phyloP scores from a whole-genome alignment of 306 rosid species.

The Acacia confusa region DNA sequence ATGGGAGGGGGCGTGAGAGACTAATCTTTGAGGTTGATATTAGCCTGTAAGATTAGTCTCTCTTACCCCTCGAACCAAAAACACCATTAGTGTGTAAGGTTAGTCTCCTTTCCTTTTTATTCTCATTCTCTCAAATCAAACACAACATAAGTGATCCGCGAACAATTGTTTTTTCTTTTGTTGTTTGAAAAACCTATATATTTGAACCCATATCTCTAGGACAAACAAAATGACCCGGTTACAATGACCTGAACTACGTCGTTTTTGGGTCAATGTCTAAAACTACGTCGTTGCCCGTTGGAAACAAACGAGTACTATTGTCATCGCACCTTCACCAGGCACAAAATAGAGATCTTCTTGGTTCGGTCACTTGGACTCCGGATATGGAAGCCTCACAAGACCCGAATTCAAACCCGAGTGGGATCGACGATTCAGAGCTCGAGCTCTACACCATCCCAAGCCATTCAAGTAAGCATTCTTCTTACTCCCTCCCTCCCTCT shows the following conservation, averaged over 20 bases:
- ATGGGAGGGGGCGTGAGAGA: too few species aligned
- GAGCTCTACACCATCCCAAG: slow-evolving; percentile 94
- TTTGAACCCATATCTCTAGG: too few species aligned
- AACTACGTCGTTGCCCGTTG: background rate
- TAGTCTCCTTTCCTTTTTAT: too few species aligned
- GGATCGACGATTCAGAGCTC: slow-evolving; percentile 74
- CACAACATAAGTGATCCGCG: too few species aligned
- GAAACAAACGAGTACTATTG: background rate
- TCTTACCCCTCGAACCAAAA: too few species aligned
- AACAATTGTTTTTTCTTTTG: too few species aligned
- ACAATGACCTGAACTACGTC: background rate
- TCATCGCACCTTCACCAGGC: background rate
- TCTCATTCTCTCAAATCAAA: too few species aligned
- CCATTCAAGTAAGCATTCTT: slow-evolving; percentile 66
- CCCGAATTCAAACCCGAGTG: slow-evolving; percentile 49
- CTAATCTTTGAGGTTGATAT: too few species aligned
- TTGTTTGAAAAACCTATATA: too few species aligned
- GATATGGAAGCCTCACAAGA: slow-evolving; percentile 57
- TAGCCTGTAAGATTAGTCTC: too few species aligned
- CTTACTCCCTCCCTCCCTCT: background rate
- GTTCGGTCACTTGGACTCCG: slow-evolving; percentile 1
- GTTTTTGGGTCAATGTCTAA: background rate
- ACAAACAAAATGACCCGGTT: background rate
- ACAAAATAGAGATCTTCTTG: background rate
- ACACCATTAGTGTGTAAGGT: too few species aligned